These are phyloP conservation scores for Microbotryum intermedium DNA, from an alignment of 1,284 basidiomycete genomes.

Conservation along the genomic window DNA sequence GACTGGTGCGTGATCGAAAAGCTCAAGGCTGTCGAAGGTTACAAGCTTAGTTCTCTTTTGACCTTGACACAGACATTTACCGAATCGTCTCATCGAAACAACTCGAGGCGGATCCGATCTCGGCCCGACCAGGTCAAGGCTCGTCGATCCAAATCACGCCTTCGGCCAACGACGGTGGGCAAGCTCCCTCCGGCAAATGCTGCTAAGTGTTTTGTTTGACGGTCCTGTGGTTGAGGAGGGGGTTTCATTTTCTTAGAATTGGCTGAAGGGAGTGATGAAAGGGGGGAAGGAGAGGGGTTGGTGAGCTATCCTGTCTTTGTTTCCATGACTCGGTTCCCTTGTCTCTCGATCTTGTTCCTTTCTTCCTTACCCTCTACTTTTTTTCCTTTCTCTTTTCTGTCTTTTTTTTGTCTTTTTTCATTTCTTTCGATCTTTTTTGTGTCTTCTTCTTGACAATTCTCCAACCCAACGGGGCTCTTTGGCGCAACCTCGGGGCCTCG, in stretches of 20 bases:
- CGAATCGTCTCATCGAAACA: slow-evolving; percentile 84
- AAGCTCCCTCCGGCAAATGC: slow-evolving; percentile 29
- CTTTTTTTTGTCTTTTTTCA: background rate
- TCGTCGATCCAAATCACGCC: slow-evolving; percentile 50
- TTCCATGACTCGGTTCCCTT: too few species aligned
- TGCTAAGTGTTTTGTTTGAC: slow-evolving; percentile 18
- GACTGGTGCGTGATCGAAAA: slow-evolving; percentile 54
- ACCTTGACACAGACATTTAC: slow-evolving; percentile 65
- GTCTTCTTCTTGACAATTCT: background rate
- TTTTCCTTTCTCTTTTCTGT: background rate
- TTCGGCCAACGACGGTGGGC: slow-evolving; percentile 49
- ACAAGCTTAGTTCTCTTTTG: background rate
- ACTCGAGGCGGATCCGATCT: slow-evolving; percentile 67
- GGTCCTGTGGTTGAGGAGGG: background rate
- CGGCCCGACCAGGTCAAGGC: slow-evolving; percentile 36
- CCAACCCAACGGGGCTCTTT: too few species aligned
- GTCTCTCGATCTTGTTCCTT: background rate
- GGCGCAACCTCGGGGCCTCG: too few species aligned
- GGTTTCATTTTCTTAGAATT: background rate
- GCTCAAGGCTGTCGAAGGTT: background rate
- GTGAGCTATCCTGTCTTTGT: background rate
- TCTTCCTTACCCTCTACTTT: background rate
- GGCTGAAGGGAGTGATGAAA: background rate
- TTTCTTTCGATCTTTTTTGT: background rate
- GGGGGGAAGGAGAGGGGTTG: background rate